Base-by-base conservation (phyloP, 352 stramenopile species). In the Plasmopara halstedii region DNA sequence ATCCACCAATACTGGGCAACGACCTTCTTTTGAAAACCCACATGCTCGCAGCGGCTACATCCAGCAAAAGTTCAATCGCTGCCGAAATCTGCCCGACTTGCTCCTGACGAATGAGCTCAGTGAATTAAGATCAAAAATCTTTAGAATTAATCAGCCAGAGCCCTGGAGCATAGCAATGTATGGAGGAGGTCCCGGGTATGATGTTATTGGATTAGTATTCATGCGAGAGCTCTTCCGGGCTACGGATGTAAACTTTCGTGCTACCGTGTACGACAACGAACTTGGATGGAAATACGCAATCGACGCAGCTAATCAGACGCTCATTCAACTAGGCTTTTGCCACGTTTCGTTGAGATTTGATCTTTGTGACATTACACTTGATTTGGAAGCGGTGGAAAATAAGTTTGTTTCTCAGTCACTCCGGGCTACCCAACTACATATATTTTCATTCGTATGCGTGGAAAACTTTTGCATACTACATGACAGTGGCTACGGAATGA, bases 371-470 rank as follows among this genome's bases (percentile, higher is more conserved):
- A 84, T 88, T 61, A 85, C 73, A 0, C 34, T 80, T 6, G 53
- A 70, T 27, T 35, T 77, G 19, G 20, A 59, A 7, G 38, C 53
- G 3, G 20, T 36, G 9, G 61, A 82, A 19, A 88, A 88, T 21
- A 17, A 34, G 0, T 53, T 51, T 9, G 68, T 78, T 1, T 21
- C 29, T 10, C 19, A 39, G 29, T 58, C 75, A 13, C 26, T 73
- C 5, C 17, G 29, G 2, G 20, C 36, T 14, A 83, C 64, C 4
- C 52, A 81, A 11, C 39, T 85, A 2, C 75, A 84, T 20, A 51
- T 84, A 18, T 87, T 87, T 27, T 75, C 72, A 6, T 87, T 87
- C 42, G 75, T 87, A 27, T 85, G 72, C 38, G 75, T 83, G 22
- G 75, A 87, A 40, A 87, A 85, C 42, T 83, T 74, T 17, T 67